phyloP scores from a whole-genome alignment of 495 filamentous ascomycete genomes.

The Xeromyces bisporus region DNA sequence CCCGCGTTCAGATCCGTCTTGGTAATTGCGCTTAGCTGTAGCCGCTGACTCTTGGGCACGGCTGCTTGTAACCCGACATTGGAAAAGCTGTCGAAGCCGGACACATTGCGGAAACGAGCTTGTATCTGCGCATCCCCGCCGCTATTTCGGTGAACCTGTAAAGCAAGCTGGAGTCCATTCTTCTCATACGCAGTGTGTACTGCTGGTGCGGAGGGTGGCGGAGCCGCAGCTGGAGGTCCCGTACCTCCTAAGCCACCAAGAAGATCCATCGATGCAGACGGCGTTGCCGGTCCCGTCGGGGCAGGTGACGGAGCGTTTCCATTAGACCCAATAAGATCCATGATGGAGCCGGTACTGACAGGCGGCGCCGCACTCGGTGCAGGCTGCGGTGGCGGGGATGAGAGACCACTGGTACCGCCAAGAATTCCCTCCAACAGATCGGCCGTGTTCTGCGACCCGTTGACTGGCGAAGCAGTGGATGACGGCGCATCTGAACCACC shows the following conservation, averaged over 20 bases:
- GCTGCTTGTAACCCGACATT: constrained; percentile 76
- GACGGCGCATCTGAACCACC: constrained; percentile 56
- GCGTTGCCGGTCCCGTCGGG: constrained; percentile 14
- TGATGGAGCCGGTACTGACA: constrained; percentile 59
- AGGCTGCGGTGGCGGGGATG: constrained; percentile 38
- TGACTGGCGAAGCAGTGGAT: constrained; percentile 31
- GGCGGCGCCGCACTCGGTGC: constrained; percentile 19
- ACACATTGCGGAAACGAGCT: constrained; percentile 66
- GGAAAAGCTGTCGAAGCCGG: constrained; percentile 44
- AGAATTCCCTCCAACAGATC: constrained; percentile 81
- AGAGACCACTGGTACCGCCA: constrained; percentile 28
- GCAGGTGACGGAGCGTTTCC: constrained; percentile 23
- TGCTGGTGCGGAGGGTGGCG: constrained; percentile 25
- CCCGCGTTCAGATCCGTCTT: constrained; percentile 57
- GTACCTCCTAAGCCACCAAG: constrained; percentile 29
- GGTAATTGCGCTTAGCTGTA: constrained; percentile 78
- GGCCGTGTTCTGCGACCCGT: constrained; percentile 59
- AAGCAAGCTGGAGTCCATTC: constrained; percentile 61
- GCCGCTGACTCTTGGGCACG: constrained; percentile 84
- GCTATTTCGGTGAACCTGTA: constrained; percentile 66
- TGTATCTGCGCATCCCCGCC: constrained; percentile 54
- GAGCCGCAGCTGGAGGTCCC: constrained; percentile 14
- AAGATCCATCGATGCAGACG: constrained; percentile 33
- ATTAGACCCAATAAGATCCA: constrained; percentile 55
- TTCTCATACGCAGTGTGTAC: constrained; percentile 65